Base-by-base conservation (phyloP, 2,329 filamentous ascomycete genomes). In the Colletotrichum destructivum region DNA sequence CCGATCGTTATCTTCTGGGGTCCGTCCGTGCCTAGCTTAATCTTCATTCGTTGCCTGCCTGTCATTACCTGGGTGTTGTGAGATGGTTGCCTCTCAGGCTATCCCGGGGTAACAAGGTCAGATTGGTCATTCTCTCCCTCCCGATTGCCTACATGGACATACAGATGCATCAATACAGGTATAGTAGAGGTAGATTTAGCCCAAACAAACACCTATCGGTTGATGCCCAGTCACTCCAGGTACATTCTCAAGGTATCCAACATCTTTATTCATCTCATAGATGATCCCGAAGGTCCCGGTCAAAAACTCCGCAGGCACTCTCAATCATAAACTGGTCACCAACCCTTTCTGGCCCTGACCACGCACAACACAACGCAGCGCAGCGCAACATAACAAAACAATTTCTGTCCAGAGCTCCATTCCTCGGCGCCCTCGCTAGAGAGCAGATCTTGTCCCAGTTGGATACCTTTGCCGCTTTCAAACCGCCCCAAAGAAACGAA, bases 401-500 rank as follows among this genome's bases (percentile, higher is more conserved):
- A 35, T 16, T 16, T 26, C 12, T 23, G 44, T 35, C 47, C 46
- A n/a, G 46, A 62, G 23, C 21, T 51, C 31, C 51, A 21, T 31
- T n/a, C 46, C 59, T 62, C 46, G 15, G 21, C 46, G 59, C 31
- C 46, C 40, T 38, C 31, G 6, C 46, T 15, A 21, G 13, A 51
- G 59, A 52, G 60, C 40, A 52, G 47, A 52, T 52, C 35, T 51
- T 52, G 31, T 18, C 69, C 65, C 46, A 35, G 54, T 69, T 69
- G 21, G 54, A 69, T 31, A 47, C 42, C 44, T 35, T 47, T 64
- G 65, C 65, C 69, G 54, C 47, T 47, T 57, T 52, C 31, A 11
- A 40, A 59, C 46, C 57, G 44, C 59, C 60, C 55, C 35, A 31
- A 44, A 31, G 38, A 69, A 46, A 54, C 69, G 59, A 72, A 54